Evolutionary conservation across 1,139 yeast genomes (phyloP).

Genomic region (Yamadazyma sp.): DNA sequence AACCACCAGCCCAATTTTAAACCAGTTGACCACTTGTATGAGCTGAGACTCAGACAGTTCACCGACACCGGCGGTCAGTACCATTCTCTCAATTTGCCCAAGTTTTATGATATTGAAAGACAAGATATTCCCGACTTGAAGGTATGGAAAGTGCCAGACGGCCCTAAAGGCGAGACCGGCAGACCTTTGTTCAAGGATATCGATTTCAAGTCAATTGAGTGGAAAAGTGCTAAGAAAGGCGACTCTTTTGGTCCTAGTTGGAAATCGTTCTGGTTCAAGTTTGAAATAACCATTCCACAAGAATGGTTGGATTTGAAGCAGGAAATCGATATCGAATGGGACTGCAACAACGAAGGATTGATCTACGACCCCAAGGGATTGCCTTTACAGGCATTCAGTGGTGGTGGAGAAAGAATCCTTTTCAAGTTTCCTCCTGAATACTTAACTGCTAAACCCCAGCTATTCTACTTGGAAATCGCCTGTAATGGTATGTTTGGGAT

Average conservation of each 20-base stretch:
- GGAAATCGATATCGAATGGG: conserved; percentile 76
- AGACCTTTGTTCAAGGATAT: conserved; percentile 81
- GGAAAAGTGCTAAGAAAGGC: conserved; percentile 66
- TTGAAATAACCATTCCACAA: conserved; percentile 61
- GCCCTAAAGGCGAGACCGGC: conserved; percentile 40
- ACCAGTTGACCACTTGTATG: conserved; percentile 78
- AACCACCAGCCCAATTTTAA: conserved; percentile 76
- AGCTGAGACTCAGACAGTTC: conserved; percentile 79
- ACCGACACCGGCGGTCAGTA: conserved; percentile 72
- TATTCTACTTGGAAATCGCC: conserved; percentile 81
- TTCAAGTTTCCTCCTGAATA: conserved; percentile 61
- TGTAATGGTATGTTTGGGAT: conserved; percentile 96
- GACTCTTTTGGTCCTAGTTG: conserved; percentile 91
- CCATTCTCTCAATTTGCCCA: conserved; percentile 70
- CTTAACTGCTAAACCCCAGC: conserved; percentile 40
- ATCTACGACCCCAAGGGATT: conserved; percentile 65
- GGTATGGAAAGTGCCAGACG: conserved; percentile 66
- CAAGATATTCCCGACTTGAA: conserved; percentile 47
- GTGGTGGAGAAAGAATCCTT: conserved; percentile 76
- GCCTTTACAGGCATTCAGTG: conserved; percentile 83
- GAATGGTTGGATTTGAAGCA: conserved; percentile 53
- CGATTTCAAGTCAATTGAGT: conserved; percentile 36
- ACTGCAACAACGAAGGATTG: conserved; percentile 82
- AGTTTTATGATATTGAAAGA: conserved; percentile 67
- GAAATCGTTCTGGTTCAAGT: conserved; percentile 93